Evolutionary conservation across 345 rosid genomes (phyloP).

Genomic region (Euphorbia tirucalli): DNA sequence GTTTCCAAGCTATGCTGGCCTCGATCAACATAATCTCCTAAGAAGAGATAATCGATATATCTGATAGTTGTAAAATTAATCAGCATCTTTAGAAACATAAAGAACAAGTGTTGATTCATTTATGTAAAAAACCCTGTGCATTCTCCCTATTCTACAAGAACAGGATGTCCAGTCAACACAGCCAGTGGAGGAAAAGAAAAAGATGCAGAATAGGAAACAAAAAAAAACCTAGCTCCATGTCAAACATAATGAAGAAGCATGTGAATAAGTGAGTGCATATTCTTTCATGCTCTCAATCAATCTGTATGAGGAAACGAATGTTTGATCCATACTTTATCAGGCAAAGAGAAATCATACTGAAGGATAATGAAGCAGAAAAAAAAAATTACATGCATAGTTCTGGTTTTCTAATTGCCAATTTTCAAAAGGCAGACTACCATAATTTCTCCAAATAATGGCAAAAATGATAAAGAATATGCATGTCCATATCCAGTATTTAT

Average conservation of each 20-base stretch:
- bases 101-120: background rate
- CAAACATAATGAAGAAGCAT: background rate
- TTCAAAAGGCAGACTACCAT: background rate
- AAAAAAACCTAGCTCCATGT: background rate
- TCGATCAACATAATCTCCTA: conserved; percentile 99
- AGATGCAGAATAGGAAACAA: background rate
- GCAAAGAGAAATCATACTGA: background rate
- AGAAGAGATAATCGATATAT: conserved; percentile 95
- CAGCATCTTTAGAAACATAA: conserved; percentile 13
- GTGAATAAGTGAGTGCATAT: background rate
- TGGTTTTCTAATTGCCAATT: background rate
- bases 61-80: conserved; percentile 46
- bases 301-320: background rate
- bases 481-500: background rate
- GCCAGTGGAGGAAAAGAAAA: background rate
- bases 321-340: background rate
- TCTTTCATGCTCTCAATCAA: background rate
- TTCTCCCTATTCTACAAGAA: background rate
- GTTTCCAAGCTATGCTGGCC: conserved; percentile 99
- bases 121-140: no score
- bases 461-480: background rate
- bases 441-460: background rate
- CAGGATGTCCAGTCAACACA: background rate
- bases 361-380: background rate
- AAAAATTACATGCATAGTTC: background rate